A percentile compares a stretch with the other conserved stretches of the same genome.
Conservation (phyloP, 768 basidiomycete species). For the Macrolepiota fuliginosa region DNA sequence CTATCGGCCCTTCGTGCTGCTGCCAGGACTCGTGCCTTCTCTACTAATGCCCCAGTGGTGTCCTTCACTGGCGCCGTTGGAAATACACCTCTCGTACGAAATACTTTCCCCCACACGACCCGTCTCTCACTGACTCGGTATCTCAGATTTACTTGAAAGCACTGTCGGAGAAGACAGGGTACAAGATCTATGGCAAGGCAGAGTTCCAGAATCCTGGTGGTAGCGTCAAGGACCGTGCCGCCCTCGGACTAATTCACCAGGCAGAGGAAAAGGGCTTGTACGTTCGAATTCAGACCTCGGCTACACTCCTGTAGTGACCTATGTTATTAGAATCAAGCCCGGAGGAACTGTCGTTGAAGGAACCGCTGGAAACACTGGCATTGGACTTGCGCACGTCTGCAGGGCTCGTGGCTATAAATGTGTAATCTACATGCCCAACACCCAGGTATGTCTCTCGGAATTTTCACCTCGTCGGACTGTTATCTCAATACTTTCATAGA, state of each 20-base stretch:
- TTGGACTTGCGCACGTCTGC: slow-evolving; percentile 94
- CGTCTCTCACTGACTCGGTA: background rate
- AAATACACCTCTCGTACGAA: slow-evolving; percentile 84
- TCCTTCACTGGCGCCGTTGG: slow-evolving; percentile 90
- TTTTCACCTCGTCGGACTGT: background rate
- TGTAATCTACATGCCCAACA: slow-evolving; percentile 99
- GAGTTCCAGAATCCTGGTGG: slow-evolving; percentile 99
- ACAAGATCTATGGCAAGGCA: slow-evolving; percentile 89
- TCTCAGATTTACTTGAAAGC: slow-evolving; percentile 76
- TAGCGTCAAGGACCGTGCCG: slow-evolving; percentile 96
- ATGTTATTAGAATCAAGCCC: slow-evolving; percentile 59
- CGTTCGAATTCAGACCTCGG: slow-evolving; percentile 25
- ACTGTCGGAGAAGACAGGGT: slow-evolving; percentile 81
- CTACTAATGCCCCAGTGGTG: slow-evolving; percentile 47
- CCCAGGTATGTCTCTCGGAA: slow-evolving; percentile 52
- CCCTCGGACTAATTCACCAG: slow-evolving; percentile 80
- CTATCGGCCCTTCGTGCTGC: slow-evolving; percentile 29
- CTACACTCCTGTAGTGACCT: background rate
- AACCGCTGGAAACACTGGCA: slow-evolving; percentile 97
- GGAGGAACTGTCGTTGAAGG: slow-evolving; percentile 99
- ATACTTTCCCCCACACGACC: background rate
- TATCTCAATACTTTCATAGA: slow-evolving; percentile 44
- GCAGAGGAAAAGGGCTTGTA: slow-evolving; percentile 84
- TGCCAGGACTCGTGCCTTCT: slow-evolving; percentile 30
- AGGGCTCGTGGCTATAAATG: slow-evolving; percentile 92